phyloP scores from a whole-genome alignment of 768 basidiomycete species.

The Leccinum imitatum region DNA sequence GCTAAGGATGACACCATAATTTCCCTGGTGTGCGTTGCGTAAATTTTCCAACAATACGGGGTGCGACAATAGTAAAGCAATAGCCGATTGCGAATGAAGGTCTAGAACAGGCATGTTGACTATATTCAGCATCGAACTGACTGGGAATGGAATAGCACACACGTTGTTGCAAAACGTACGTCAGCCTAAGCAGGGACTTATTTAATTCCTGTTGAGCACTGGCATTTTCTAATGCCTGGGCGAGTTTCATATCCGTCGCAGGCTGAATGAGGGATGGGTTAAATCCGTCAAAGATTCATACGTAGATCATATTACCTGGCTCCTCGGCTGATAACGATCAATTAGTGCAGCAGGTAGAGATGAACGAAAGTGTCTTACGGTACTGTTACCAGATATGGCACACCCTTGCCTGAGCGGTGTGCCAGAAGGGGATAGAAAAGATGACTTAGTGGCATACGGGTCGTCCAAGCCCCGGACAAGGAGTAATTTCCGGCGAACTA shows the following conservation, averaged over 20 bases:
- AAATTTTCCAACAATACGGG: conserved; percentile 81
- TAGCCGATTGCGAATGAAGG: conserved; percentile 74
- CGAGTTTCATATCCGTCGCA: conserved; percentile 57
- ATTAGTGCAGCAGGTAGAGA: background rate
- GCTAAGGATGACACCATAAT: conserved; percentile 88
- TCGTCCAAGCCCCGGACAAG: conserved; percentile 66
- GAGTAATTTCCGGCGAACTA: conserved; percentile 78
- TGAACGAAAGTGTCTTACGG: conserved; percentile 38
- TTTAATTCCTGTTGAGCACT: conserved; percentile 79
- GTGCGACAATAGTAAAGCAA: conserved; percentile 79
- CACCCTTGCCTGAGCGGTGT: conserved; percentile 14
- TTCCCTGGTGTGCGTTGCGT: conserved; percentile 88
- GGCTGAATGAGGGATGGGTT: conserved; percentile 19
- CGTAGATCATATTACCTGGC: conserved; percentile 26
- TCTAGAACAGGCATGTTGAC: conserved; percentile 40
- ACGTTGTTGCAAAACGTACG: conserved; percentile 82
- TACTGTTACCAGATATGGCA: conserved; percentile 42
- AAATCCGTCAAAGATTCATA: background rate
- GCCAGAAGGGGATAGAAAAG: conserved; percentile 12
- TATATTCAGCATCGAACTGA: background rate
- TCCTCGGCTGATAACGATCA: conserved; percentile 21
- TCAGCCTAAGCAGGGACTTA: conserved; percentile 71
- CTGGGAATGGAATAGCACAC: conserved; percentile 16
- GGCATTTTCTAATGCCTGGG: conserved; percentile 70
- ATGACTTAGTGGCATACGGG: conserved; percentile 60